Base-by-base conservation (phyloP, 495 filamentous ascomycete genomes). In the Chaetomium fimeti region DNA sequence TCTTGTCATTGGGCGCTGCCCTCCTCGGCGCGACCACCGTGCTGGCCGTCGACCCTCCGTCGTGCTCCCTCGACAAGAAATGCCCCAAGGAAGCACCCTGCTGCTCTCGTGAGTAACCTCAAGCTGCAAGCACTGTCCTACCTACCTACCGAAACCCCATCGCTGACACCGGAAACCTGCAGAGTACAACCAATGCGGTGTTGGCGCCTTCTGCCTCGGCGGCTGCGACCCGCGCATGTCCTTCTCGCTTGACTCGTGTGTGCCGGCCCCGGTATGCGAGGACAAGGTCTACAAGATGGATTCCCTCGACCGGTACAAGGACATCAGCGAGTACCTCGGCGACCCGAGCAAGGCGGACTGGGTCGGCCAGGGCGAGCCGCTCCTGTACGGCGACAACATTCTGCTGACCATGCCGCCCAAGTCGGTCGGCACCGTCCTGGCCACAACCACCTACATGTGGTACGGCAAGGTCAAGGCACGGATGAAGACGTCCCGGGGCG, bases 131-230 rank as follows among this genome's bases (percentile, higher is more conserved):
- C 29, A 40, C 24, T 28, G 25, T 11, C 24, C 9, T 5, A 1
- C 25, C 43, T 60, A 4, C 43, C 2, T 8, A 3, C 6, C 18
- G 20, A 20, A n/a, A 29, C 0, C 45, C n/a, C 45, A 13, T 6
- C 56, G 53, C 72, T 77, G 65, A 75, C 66, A 7, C 55, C 54
- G 56, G 66, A 24, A 64, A 68, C 27, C 66, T 29, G 13, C 70
- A 98, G 93, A 93, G 77, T 98, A 98, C 78, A 91, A 91, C 66
- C 83, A 94, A 79, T 98, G 94, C 72, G 85, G 93, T 79, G 88
- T 91, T 48, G 94, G 94, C 69, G 94, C 92, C 56, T 98, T 89
- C 83, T 98, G 94, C 69, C 87, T 98, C 25, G 95, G 95, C 61
- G 94, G 94, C 64, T 98, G 94, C 79, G 93, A 98, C 74, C 89